These are phyloP conservation scores for Phialemoniopsis sp. DNA, from an alignment of 2,329 filamentous ascomycete species.

Conservation along the genomic window DNA sequence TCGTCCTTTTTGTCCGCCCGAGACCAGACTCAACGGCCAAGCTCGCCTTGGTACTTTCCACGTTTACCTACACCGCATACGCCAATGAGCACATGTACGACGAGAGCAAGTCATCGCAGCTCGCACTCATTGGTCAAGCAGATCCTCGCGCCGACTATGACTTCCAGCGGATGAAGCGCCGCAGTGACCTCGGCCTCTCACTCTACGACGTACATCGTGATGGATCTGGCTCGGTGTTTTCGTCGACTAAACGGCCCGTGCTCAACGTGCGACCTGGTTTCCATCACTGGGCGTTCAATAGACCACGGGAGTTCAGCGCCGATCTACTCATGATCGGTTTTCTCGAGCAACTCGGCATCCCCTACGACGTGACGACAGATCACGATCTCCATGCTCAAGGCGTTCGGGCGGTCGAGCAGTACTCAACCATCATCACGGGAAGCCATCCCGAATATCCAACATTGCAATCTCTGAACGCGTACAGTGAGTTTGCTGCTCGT, in stretches of 20 bases:
- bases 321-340: constrained; percentile 28
- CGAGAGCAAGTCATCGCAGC: background rate
- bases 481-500: constrained; percentile 16
- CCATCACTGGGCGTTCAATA: constrained; percentile 24
- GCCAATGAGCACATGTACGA: constrained; percentile 5
- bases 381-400: constrained; percentile 25
- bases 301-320: constrained; percentile 28
- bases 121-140: too few species aligned
- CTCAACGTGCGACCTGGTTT: constrained; percentile 30
- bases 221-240: constrained; percentile 25
- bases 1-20: constrained; percentile 5
- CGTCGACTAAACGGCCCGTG: constrained; percentile 24
- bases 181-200: constrained; percentile 28
- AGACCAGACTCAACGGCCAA: background rate
- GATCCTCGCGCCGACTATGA: too few species aligned
- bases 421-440: constrained; percentile 20
- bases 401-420: constrained; percentile 10
- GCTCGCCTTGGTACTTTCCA: constrained; percentile 3
- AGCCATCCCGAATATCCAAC: constrained; percentile 28
- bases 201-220: constrained; percentile 31
- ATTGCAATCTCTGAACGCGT: constrained; percentile 18
- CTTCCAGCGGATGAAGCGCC: constrained; percentile 6
- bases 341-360: constrained; percentile 19
- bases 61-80: constrained; percentile 5
- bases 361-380: constrained; percentile 29